Base-by-base conservation (phyloP, 257 asterid genomes). In the Verbena officinalis region DNA sequence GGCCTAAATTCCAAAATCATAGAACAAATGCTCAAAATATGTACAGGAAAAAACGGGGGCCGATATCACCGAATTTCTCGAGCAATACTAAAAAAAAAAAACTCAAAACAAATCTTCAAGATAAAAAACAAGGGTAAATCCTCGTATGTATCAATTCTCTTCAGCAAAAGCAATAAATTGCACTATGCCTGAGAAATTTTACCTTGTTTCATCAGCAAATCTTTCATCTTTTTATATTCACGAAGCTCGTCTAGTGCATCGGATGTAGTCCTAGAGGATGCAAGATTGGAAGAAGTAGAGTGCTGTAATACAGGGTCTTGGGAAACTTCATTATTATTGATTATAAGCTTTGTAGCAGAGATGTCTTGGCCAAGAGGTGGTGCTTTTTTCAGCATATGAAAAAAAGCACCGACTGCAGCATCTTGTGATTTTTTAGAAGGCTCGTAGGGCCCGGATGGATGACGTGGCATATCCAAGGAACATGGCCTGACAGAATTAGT, bases 211-310 rank as follows among this genome's bases (percentile, higher is more conserved):
- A 87, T 77, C 61, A 90, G 57, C 55, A 8, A 21, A 62, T 80
- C 80, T 67, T 87, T 90, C 75, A 81, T 71, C 21, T 74, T 73
- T 44, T 55, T 61, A 67, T 81, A 90, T 5, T 24, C 80, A 19
- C 77, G 80, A 39, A 90, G 95, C 82, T 87, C 97, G 63, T 90
- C 86, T 24, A 87, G 74, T 14, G 97, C 97, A 70, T 83, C 89
- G 4, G 85, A 68, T 0, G 90, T 80, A 7, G 95, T 83, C 74
- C 71, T 79, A 62, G 90, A 79, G 55, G 83, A 64, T 2, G 74
- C 61, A 62, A 58, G 31, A 65, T 59, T 78, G n/a, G 68, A 34
- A 8, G 77, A n/a, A 50, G 76, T 52, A 52, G 75, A 45, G 55
- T 55, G 71, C 31, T 65, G 62, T 15, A n/a, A 13, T 7, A 64